phyloP scores from a whole-genome alignment of 768 basidiomycete genomes.

The Glaciozyma antarctica region DNA sequence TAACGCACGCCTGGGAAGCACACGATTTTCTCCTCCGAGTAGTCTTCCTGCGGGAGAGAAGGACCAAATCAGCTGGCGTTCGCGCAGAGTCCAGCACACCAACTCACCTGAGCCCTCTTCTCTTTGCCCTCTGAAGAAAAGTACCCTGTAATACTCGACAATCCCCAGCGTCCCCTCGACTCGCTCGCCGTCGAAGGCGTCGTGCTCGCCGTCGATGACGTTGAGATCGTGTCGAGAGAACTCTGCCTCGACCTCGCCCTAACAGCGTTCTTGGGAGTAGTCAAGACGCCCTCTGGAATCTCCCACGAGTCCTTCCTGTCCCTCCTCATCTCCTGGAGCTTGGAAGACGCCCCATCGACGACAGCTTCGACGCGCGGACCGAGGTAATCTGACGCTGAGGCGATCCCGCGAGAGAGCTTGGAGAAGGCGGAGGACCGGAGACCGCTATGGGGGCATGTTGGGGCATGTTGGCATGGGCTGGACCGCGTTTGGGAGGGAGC shows the following conservation, averaged over 20 bases:
- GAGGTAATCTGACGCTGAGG: neutral
- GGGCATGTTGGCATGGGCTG: neutral
- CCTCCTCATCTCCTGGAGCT: neutral
- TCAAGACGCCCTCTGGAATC: neutral
- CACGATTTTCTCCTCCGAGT: constrained; percentile 19
- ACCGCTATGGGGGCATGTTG: neutral
- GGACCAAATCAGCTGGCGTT: neutral
- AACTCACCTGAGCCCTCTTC: neutral
- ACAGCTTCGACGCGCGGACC: neutral
- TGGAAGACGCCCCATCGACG: neutral
- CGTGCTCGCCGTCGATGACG: neutral
- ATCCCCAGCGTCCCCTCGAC: neutral
- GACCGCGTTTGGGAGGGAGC: neutral
- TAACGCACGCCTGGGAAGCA: constrained; percentile 25
- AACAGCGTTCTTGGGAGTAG: neutral
- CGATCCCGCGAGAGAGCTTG: neutral
- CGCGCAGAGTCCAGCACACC: constrained; percentile 9
- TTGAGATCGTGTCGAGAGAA: too few relatives aligned
- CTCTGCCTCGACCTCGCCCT: neutral
- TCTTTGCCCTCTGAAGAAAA: neutral
- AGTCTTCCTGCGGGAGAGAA: neutral
- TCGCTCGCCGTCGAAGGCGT: neutral
- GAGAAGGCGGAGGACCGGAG: neutral
- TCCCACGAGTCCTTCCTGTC: neutral
- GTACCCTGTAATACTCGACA: neutral